Evolutionary conservation across 805 yeast genomes (phyloP), one percentile per base, ranked within the genome.

Genomic region (Candida andamanensis): DNA sequence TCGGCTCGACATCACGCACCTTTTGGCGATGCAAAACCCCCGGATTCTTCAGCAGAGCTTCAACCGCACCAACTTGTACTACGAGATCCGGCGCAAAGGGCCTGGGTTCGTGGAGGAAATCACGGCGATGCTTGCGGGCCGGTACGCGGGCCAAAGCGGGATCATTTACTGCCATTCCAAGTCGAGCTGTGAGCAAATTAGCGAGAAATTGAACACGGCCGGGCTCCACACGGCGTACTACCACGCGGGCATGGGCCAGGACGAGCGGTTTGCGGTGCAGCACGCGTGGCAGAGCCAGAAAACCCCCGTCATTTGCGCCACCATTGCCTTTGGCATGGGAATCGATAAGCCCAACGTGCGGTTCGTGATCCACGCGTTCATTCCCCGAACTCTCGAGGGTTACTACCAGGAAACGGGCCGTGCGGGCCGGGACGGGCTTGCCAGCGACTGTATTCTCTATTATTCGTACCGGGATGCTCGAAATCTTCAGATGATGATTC

Each of bases 311-410:
- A 87, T 92, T 10, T 90, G 97, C 62, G 98, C 98, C 0, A 92
- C 98, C 0, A 83, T 92, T 47, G 98, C 98, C 0, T 92, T 92
- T 68, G 98, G 98, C 17, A 92, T 92, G 98, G 98, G 98, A 29
- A 90, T 92, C 35, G 98, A 92, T 59, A 92, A 92, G 54, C 84
- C 96, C 0, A 95, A 92, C 57, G 98, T 92, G 9, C 66, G 98
- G 28, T 89, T 72, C 62, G 97, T 92, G 3, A 77, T 85, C 25
- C 98, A 92, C 59, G 69, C 81, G 41, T 84, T 92, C 5, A 60
- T 92, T 16, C 97, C 98, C 0, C 65, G 96, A 47, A 85, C 86
- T 32, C 64, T 92, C 42, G 98, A 92, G 58, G 97, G 97, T 0
- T 92, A 92, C 55, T 92, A 92, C 49, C 98, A 92, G 57, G 98